A percentile compares a stretch with the other conserved stretches of the same genome.
These are phyloP conservation scores for Prosopis cineraria DNA, from an alignment of 306 rosid genomes.

Conservation along the genomic window DNA sequence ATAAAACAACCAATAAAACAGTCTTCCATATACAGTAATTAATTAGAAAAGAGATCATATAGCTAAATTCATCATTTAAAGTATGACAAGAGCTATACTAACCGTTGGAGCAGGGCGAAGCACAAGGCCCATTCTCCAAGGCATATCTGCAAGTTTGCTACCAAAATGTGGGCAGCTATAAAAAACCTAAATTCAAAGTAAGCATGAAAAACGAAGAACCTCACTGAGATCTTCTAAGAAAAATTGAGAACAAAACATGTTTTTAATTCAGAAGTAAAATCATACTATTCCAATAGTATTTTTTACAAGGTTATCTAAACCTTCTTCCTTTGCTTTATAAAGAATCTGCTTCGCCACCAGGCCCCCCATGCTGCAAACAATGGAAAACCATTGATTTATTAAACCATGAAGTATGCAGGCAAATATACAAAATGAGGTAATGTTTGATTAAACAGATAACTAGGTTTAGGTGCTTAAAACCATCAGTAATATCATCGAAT, in stretches of 20 bases:
- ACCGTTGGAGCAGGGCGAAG: slow-evolving; percentile 94
- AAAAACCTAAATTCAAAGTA: slow-evolving; percentile 66
- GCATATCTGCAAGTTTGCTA: slow-evolving; percentile 98
- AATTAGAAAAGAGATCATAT: slow-evolving; percentile 16
- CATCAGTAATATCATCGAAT: background rate
- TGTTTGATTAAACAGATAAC: slow-evolving; percentile 24
- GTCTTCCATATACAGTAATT: slow-evolving; percentile 16
- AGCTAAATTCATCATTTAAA: slow-evolving; percentile 12
- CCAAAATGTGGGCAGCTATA: slow-evolving; percentile 99
- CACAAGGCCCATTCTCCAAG: slow-evolving; percentile 94
- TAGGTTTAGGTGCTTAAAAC: slow-evolving; percentile 6
- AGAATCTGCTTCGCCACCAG: slow-evolving; percentile 96
- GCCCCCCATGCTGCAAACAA: slow-evolving; percentile 88
- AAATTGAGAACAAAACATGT: slow-evolving; percentile 1
- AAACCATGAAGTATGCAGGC: background rate
- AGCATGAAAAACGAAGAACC: slow-evolving; percentile 7
- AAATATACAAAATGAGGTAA: background rate
- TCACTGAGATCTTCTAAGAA: background rate
- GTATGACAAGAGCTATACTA: slow-evolving; percentile 41
- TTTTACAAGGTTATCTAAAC: slow-evolving; percentile 66
- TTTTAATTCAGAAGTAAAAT: slow-evolving; percentile 23
- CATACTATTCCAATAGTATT: slow-evolving; percentile 87
- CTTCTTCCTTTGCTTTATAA: slow-evolving; percentile 75
- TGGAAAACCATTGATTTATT: slow-evolving; percentile 22
- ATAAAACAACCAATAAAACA: slow-evolving; percentile 30